Evolutionary conservation across 306 rosid species (phyloP).

Genomic region (Fragaria ananassa): DNA sequence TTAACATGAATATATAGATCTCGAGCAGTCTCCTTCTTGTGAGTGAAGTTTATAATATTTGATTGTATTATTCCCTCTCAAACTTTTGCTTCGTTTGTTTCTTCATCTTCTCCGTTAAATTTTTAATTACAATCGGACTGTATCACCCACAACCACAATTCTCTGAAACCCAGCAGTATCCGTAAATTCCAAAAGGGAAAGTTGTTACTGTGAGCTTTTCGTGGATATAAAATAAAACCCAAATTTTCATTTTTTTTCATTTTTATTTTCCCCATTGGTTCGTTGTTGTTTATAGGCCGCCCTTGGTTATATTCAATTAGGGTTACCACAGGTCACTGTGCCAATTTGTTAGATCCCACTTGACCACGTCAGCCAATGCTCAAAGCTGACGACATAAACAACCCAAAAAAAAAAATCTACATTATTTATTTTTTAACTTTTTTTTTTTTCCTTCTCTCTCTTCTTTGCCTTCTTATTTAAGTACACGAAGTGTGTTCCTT

Average conservation of each 20-base stretch:
- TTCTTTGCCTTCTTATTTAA: background rate
- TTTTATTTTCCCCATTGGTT: background rate
- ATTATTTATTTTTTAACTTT: background rate
- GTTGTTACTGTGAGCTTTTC: slow-evolving; percentile 8
- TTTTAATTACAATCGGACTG: background rate
- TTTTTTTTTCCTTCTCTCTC: background rate
- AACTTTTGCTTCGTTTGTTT: background rate
- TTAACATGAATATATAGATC: background rate
- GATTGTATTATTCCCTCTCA: background rate
- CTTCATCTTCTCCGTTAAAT: background rate
- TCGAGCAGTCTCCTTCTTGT: background rate
- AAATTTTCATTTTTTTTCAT: too few relatives aligned
- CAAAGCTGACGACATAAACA: background rate
- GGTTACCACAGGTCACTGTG: slow-evolving; percentile 27
- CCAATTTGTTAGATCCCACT: background rate
- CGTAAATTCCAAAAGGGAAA: slow-evolving; percentile 30
- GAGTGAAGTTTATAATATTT: background rate
- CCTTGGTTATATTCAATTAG: slow-evolving; percentile 42
- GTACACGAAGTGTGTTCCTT: background rate
- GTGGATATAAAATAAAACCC: background rate
- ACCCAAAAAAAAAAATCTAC: background rate
- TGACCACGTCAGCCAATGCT: background rate
- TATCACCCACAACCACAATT: background rate
- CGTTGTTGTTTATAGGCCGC: slow-evolving; percentile 16
- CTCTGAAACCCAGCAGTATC: slow-evolving; percentile 13